Evolutionary conservation across 768 basidiomycete genomes (phyloP).

Genomic region (Hygrophorus russula): DNA sequence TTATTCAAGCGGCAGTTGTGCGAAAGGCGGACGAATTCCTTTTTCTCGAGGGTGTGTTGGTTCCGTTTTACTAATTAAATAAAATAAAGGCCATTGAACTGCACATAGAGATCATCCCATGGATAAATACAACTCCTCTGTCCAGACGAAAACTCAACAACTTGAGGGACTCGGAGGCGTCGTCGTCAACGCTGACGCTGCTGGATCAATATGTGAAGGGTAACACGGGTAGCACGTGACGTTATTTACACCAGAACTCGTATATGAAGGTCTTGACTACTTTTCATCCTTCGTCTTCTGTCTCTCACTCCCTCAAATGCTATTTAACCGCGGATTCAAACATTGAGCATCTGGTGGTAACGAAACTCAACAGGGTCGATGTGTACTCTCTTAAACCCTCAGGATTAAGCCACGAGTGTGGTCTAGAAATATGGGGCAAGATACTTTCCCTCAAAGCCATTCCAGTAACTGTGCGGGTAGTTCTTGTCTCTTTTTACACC

Average conservation of each 20-base stretch:
- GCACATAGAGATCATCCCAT: constrained; percentile 47
- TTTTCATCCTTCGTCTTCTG: constrained; percentile 68
- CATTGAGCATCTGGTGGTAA: constrained; percentile 56
- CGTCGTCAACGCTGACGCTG: constrained; percentile 24
- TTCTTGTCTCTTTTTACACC: background rate
- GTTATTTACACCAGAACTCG: background rate
- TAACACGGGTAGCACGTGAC: constrained; percentile 7
- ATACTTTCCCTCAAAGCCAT: constrained; percentile 45
- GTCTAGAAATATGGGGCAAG: constrained; percentile 59
- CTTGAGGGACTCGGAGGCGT: constrained; percentile 10
- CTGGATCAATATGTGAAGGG: constrained; percentile 40
- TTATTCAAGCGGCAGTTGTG: constrained; percentile 42
- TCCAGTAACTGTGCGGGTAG: constrained; percentile 36
- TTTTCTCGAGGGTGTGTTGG: constrained; percentile 57
- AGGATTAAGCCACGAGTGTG: constrained; percentile 50
- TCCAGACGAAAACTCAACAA: constrained; percentile 33
- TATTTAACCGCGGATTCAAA: constrained; percentile 35
- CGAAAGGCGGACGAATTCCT: constrained; percentile 64
- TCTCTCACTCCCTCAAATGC: constrained; percentile 60
- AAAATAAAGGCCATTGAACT: background rate
- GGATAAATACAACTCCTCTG: constrained; percentile 31
- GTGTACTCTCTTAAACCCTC: constrained; percentile 53
- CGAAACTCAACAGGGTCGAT: constrained; percentile 55
- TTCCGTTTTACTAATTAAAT: background rate
- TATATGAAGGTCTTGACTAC: constrained; percentile 56